Conservation (phyloP, 2,329 filamentous ascomycete species). For the Bipolaris victoriae region DNA sequence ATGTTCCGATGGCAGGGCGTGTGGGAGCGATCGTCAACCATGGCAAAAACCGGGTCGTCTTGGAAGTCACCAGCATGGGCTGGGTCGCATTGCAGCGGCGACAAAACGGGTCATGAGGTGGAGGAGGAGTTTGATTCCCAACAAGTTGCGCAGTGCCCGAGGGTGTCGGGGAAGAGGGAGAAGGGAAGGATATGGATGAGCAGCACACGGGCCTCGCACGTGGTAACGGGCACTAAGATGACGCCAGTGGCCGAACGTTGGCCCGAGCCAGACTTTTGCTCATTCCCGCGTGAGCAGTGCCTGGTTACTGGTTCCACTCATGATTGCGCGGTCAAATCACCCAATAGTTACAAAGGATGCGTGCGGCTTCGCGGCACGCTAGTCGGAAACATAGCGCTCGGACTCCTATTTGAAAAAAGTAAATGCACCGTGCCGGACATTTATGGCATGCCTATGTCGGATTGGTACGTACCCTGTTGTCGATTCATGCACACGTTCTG, state of each 20-base stretch:
- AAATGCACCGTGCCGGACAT: neutral
- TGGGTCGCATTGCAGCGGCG: neutral
- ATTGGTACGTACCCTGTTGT: neutral
- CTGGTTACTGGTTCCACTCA: neutral
- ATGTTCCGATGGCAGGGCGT: neutral
- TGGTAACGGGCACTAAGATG: constrained; percentile 1
- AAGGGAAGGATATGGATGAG: neutral
- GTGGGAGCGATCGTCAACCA: neutral
- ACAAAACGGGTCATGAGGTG: neutral
- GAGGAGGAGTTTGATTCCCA: neutral
- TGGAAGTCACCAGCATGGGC: neutral
- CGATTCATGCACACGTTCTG: neutral
- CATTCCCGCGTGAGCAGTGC: neutral
- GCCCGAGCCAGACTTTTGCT: neutral
- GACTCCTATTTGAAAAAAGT: neutral
- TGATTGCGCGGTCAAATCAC: neutral
- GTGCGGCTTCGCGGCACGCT: neutral
- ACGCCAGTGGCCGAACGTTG: neutral
- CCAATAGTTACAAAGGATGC: neutral
- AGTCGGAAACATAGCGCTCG: neutral
- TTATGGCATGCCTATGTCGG: neutral
- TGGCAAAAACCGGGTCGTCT: neutral
- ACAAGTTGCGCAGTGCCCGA: neutral
- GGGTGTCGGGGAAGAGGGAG: neutral
- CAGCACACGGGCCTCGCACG: neutral